A percentile compares a stretch with the other conserved stretches of the same genome.
Evolutionary conservation across 2,329 filamentous ascomycete species (phyloP).

Genomic region (Cadophora sp.): DNA sequence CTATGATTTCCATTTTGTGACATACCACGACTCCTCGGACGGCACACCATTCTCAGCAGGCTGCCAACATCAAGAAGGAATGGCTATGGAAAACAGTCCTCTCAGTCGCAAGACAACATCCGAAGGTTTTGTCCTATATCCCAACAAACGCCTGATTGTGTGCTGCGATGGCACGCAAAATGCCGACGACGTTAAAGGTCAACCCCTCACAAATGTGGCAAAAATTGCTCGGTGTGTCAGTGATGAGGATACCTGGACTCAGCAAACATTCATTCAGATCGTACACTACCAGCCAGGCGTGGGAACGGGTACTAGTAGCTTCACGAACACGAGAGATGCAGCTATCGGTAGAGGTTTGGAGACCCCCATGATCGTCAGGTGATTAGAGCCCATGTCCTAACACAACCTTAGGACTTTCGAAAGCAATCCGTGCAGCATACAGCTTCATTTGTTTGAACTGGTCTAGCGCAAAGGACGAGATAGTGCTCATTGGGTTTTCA

Average conservation of each 20-base stretch:
- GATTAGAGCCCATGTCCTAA: constrained; percentile 49
- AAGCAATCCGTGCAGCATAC: constrained; percentile 55
- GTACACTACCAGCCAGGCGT: constrained; percentile 66
- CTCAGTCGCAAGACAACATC: not conserved
- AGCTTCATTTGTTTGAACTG: constrained; percentile 47
- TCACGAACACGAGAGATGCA: constrained; percentile 54
- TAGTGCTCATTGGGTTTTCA: constrained; percentile 48
- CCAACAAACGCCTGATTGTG: constrained; percentile 26
- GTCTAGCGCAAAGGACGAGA: constrained; percentile 48
- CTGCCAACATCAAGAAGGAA: too few species aligned
- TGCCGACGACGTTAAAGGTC: not conserved
- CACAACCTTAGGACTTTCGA: constrained; percentile 48
- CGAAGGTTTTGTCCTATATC: not conserved
- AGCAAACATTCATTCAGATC: constrained; percentile 49
- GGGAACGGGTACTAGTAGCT: constrained; percentile 55
- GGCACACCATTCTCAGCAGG: too few species aligned
- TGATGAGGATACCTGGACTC: constrained; percentile 14
- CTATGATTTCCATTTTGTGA: too few species aligned
- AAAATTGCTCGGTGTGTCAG: constrained; percentile 41
- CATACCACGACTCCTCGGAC: too few species aligned
- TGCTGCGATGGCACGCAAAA: constrained; percentile 29
- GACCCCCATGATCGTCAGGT: not conserved
- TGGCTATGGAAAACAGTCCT: not conserved
- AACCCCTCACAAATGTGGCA: constrained; percentile 26
- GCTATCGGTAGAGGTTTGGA: constrained; percentile 46